These are phyloP conservation scores for Vigna nakashimae DNA, from an alignment of 306 rosid species.

Conservation along the genomic window DNA sequence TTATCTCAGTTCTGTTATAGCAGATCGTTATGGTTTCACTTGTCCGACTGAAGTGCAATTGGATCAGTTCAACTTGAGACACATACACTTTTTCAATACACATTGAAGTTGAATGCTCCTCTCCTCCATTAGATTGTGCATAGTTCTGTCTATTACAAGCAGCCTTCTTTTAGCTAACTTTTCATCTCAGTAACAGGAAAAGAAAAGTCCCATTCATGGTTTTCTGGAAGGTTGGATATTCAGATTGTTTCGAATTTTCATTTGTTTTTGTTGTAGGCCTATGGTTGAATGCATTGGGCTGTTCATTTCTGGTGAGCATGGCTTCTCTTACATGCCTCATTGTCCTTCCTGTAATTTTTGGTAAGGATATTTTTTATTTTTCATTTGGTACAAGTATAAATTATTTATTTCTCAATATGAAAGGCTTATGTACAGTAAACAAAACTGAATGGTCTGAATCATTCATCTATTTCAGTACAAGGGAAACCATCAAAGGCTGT, in stretches of 20 bases:
- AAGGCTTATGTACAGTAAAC: slow-evolving; percentile 21
- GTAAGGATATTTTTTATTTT: slow-evolving; percentile 55
- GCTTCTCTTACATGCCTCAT: slow-evolving; percentile 92
- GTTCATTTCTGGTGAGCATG: slow-evolving; percentile 97
- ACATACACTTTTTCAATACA: neutral
- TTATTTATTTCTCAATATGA: slow-evolving; percentile 28
- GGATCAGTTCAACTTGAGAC: slow-evolving; percentile 7
- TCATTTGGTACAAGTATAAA: slow-evolving; percentile 12
- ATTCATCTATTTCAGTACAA: slow-evolving; percentile 71
- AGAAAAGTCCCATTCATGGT: neutral
- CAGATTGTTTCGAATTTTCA: slow-evolving; percentile 20
- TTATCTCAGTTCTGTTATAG: slow-evolving; percentile 10
- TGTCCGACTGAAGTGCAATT: neutral
- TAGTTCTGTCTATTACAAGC: neutral
- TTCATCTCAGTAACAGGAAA: neutral
- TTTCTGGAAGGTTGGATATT: slow-evolving; percentile 7
- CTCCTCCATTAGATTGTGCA: neutral
- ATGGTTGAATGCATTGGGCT: slow-evolving; percentile 87
- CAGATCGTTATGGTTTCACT: slow-evolving; percentile 13
- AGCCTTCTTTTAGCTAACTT: neutral
- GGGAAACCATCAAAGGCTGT: slow-evolving; percentile 91
- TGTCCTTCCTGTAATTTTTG: slow-evolving; percentile 82
- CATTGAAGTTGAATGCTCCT: slow-evolving; percentile 22
- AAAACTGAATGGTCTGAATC: slow-evolving; percentile 45
- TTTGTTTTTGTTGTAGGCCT: slow-evolving; percentile 61